A percentile compares a stretch with the other conserved stretches of the same genome.
Conservation (phyloP, 768 basidiomycete genomes). For the Russula brevipes region DNA sequence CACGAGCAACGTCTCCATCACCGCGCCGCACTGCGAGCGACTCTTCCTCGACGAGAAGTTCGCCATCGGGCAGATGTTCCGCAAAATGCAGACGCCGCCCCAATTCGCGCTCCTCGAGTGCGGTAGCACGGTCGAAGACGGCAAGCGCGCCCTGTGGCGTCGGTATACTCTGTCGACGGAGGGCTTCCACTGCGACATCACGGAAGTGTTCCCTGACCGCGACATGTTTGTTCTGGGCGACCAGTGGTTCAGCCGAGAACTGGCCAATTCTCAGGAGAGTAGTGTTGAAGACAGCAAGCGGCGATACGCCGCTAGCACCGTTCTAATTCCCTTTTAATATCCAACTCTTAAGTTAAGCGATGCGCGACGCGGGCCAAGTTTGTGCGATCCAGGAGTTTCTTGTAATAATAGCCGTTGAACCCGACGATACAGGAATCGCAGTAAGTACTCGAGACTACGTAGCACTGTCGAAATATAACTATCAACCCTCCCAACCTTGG, state of each 20-base stretch:
- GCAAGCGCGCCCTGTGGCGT: constrained; percentile 40
- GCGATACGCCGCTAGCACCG: constrained; percentile 15
- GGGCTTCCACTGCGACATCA: constrained; percentile 60
- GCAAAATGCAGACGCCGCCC: constrained; percentile 47
- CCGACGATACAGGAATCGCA: neutral
- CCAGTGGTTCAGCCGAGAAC: constrained; percentile 48
- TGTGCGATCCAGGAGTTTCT: no score
- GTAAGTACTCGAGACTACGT: neutral
- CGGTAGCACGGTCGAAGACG: constrained; percentile 34
- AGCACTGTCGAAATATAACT: neutral
- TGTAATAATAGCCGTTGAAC: no score
- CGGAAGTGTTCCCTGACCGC: constrained; percentile 63
- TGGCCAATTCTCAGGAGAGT: neutral
- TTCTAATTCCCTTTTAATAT: constrained; percentile 3
- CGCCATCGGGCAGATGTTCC: constrained; percentile 65
- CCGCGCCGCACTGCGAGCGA: constrained; percentile 48
- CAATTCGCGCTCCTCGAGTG: constrained; percentile 54
- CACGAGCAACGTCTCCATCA: constrained; percentile 60
- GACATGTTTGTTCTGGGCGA: constrained; percentile 58
- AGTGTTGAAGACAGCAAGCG: constrained; percentile 14
- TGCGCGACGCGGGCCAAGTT: no score
- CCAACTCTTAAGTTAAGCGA: no score
- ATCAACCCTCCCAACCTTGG: neutral
- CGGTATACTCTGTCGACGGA: constrained; percentile 54
- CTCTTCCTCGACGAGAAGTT: constrained; percentile 64